Conservation (phyloP, 2,329 filamentous ascomycete species). For the Pseudogymnoascus sp. region DNA sequence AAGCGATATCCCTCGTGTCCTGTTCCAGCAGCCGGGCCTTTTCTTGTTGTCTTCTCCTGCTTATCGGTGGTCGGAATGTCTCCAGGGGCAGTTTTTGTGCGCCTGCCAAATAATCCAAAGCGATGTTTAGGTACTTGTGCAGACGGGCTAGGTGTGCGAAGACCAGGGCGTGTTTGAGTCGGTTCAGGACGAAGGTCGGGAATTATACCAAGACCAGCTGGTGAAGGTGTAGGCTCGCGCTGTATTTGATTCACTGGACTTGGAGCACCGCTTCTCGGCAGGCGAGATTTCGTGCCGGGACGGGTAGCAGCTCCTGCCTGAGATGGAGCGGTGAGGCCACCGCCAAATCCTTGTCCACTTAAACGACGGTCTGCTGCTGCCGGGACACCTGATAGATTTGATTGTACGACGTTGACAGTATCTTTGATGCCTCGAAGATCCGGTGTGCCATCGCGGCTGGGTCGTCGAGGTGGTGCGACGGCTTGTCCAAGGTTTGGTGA, state of each 20-base stretch:
- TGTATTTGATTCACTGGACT: slow-evolving; percentile 27
- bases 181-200: slow-evolving; percentile 22
- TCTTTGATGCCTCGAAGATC: slow-evolving; percentile 40
- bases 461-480: slow-evolving; percentile 45
- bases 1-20: slow-evolving; percentile 71
- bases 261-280: slow-evolving; percentile 29
- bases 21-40: slow-evolving; percentile 84
- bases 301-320: slow-evolving; percentile 27
- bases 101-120: slow-evolving; percentile 72
- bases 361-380: slow-evolving; percentile 15
- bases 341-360: slow-evolving; percentile 19
- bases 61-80: slow-evolving; percentile 44
- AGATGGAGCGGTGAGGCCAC: slow-evolving; percentile 16
- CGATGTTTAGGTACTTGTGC: slow-evolving; percentile 49
- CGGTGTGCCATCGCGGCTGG: slow-evolving; percentile 61
- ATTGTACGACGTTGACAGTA: slow-evolving; percentile 20
- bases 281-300: slow-evolving; percentile 27
- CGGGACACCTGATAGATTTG: slow-evolving; percentile 46
- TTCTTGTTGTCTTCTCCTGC: slow-evolving; percentile 52
- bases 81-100: slow-evolving; percentile 52
- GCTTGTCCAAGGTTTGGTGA: slow-evolving; percentile 23
- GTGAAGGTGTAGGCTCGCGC: slow-evolving; percentile 20
- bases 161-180: slow-evolving; percentile 15
- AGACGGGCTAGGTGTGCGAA: slow-evolving; percentile 47
- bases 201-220: slow-evolving; percentile 25